phyloP scores from a whole-genome alignment of 2,329 filamentous ascomycete species.

The Diaporthe nobilis region DNA sequence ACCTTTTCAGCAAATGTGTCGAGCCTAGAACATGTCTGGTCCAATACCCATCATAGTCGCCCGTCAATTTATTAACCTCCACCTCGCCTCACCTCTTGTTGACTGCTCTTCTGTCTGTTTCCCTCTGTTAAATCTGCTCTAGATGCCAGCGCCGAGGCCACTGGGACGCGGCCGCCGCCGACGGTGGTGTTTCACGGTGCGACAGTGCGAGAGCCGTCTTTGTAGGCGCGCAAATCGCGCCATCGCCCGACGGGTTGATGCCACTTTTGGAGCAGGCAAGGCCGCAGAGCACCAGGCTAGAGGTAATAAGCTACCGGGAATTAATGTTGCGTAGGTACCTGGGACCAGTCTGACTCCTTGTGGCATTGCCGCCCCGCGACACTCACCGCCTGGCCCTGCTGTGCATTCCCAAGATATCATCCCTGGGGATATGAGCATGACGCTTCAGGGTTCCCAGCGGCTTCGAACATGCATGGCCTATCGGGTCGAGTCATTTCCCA shows the following conservation, averaged over 20 bases:
- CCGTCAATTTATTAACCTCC: neutral
- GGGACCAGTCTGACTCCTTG: neutral
- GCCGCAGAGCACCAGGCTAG: neutral
- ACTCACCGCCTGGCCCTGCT: conserved; percentile 3
- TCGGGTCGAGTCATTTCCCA: conserved; percentile 31
- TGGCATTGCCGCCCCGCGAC: neutral
- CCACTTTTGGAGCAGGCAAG: conserved; percentile 16
- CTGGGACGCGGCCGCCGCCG: neutral
- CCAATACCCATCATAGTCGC: neutral
- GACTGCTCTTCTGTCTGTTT: neutral
- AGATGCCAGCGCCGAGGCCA: neutral
- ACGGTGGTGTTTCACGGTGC: conserved; percentile 12
- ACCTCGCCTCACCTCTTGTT: neutral
- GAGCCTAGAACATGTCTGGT: neutral
- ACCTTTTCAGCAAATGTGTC: neutral
- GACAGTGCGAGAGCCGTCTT: neutral
- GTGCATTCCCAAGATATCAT: neutral
- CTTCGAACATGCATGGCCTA: conserved; percentile 10
- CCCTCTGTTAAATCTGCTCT: neutral
- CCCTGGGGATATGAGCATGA: conserved; percentile 7
- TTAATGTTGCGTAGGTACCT: neutral
- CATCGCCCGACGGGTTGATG: conserved; percentile 22
- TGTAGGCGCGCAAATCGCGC: conserved; percentile 6
- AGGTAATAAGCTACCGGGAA: neutral
- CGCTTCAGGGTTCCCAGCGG: conserved; percentile 6